Conservation (phyloP, 2,329 filamentous ascomycete genomes). For the Talaromyces sp. region DNA sequence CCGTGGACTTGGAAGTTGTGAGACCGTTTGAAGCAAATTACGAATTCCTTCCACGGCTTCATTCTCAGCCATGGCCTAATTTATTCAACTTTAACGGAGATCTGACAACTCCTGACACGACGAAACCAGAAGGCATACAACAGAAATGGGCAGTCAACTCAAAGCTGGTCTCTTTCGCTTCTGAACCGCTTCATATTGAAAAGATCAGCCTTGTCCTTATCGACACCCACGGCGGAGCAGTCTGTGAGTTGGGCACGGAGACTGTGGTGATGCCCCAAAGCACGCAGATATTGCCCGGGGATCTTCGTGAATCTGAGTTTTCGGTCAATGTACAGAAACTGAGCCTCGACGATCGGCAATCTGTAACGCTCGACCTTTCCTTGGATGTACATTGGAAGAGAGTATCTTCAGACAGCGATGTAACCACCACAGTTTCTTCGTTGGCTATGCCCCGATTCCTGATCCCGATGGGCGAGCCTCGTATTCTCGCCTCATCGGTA, state of each 20-base stretch:
- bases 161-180: slow-evolving; percentile 68
- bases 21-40: slow-evolving; percentile 90
- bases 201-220: slow-evolving; percentile 61
- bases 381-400: slow-evolving; percentile 76
- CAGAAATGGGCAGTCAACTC: slow-evolving; percentile 79
- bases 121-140: slow-evolving; percentile 56
- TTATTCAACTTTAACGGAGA: slow-evolving; percentile 63
- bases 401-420: slow-evolving; percentile 25
- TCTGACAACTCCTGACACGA: slow-evolving; percentile 21
- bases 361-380: slow-evolving; percentile 67
- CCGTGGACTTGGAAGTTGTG: slow-evolving; percentile 66
- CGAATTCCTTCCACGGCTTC: slow-evolving; percentile 73
- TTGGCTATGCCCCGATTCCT: slow-evolving; percentile 75
- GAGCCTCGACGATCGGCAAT: slow-evolving; percentile 74
- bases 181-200: slow-evolving; percentile 56
- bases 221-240: slow-evolving; percentile 57
- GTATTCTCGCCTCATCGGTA: slow-evolving; percentile 60
- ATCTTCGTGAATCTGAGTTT: slow-evolving; percentile 68
- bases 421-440: slow-evolving; percentile 56
- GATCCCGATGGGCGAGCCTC: slow-evolving; percentile 77
- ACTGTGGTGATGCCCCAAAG: slow-evolving; percentile 23
- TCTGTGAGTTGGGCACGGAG: slow-evolving; percentile 46
- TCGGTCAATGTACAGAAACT: slow-evolving; percentile 69
- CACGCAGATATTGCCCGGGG: slow-evolving; percentile 56
- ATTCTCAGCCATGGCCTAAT: slow-evolving; percentile 77